phyloP scores from a whole-genome alignment of 2,329 filamentous ascomycete species.

The Trichoderma koningii region DNA sequence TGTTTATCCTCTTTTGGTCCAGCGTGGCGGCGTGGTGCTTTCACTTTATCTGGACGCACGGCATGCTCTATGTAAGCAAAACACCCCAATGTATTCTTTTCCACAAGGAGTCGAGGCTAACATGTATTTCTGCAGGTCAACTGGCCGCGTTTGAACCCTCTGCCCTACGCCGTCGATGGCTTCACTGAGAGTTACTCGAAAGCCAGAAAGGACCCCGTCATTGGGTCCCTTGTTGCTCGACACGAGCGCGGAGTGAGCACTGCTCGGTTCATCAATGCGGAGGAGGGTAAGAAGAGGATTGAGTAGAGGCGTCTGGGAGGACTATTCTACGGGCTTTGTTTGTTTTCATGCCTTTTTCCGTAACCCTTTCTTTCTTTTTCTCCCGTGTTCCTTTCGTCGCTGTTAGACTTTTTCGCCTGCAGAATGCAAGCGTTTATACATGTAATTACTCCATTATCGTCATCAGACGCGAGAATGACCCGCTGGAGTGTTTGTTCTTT shows the following conservation, averaged over 20 bases:
- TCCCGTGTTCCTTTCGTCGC: conserved; percentile 27
- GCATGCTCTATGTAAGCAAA: conserved; percentile 86
- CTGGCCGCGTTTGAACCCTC: conserved; percentile 95
- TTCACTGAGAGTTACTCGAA: conserved; percentile 84
- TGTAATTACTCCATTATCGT: conserved; percentile 1
- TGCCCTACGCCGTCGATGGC: conserved; percentile 81
- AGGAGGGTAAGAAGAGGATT: conserved; percentile 98
- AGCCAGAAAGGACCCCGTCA: conserved; percentile 77
- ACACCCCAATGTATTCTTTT: not conserved
- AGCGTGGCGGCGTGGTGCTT: conserved; percentile 69
- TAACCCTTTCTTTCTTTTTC: conserved; percentile 20
- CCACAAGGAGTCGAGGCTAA: not conserved
- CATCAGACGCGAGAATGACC: not conserved
- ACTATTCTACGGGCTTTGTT: not conserved
- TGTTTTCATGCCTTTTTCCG: conserved; percentile 15
- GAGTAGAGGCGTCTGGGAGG: conserved; percentile 58
- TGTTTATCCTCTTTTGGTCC: conserved; percentile 81
- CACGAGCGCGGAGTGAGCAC: conserved; percentile 86
- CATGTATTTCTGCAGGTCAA: conserved; percentile 67
- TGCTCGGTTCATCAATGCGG: conserved; percentile 77
- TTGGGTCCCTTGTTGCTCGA: conserved; percentile 67
- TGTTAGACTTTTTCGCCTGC: conserved; percentile 23
- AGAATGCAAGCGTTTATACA: conserved; percentile 23
- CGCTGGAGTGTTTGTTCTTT: not conserved
- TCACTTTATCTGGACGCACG: conserved; percentile 78